These are phyloP conservation scores for Corchorus olitorius DNA, from an alignment of 345 rosid species.

Conservation along the genomic window DNA sequence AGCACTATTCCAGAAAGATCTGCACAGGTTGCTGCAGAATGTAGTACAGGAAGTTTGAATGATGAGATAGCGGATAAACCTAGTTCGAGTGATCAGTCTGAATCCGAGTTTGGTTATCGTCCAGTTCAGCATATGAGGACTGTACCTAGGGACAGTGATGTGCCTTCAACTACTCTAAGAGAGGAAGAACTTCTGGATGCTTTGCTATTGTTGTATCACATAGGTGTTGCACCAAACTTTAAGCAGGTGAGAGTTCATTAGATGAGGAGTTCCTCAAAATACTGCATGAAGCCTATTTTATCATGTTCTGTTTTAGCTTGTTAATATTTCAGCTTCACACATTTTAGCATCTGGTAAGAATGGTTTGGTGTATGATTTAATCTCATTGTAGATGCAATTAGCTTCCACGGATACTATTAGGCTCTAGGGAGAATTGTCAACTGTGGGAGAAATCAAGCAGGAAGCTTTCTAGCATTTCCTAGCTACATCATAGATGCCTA, in stretches of 20 bases:
- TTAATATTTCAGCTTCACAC: constrained; percentile 13
- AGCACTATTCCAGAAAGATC: constrained; percentile 78
- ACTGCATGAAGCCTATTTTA: neutral
- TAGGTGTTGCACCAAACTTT: constrained; percentile 94
- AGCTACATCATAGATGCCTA: neutral
- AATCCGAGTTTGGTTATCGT: constrained; percentile 75
- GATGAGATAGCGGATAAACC: constrained; percentile 92
- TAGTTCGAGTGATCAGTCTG: constrained; percentile 87
- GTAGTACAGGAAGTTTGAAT: constrained; percentile 71
- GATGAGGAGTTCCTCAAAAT: neutral
- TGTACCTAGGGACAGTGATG: constrained; percentile 53
- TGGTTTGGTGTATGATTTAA: neutral
- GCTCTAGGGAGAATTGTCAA: neutral
- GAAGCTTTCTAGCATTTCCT: constrained; percentile 1
- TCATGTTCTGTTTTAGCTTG: constrained; percentile 4
- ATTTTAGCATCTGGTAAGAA: neutral
- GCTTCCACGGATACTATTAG: neutral
- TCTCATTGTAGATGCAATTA: constrained; percentile 3
- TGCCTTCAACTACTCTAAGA: constrained; percentile 65
- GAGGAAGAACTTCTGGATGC: constrained; percentile 94
- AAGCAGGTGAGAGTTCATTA: constrained; percentile 64
- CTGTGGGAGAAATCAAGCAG: neutral
- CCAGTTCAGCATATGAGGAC: constrained; percentile 56
- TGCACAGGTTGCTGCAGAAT: constrained; percentile 82
- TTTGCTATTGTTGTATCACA: constrained; percentile 72